Evolutionary conservation across 2,329 filamentous ascomycete genomes (phyloP).

Genomic region (Mycogone perniciosa): DNA sequence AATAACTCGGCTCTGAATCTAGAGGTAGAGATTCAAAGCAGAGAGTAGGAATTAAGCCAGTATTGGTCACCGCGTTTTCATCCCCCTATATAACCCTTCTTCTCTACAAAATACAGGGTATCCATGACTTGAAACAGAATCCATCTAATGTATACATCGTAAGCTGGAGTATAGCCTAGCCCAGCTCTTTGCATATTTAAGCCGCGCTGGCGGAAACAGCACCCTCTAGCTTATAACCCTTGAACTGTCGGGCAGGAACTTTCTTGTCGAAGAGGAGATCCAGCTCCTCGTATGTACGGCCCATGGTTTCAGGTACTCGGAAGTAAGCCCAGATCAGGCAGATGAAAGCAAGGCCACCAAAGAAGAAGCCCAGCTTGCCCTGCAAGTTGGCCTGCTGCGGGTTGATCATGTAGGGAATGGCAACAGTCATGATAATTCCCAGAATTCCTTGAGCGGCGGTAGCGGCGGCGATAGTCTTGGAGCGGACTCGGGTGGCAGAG

Average conservation of each 20-base stretch:
- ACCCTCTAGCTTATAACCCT: slow-evolving; percentile 11
- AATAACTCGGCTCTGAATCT: too few species aligned
- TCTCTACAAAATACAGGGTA: too few species aligned
- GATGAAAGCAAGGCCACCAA: slow-evolving; percentile 22
- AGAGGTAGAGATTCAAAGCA: too few species aligned
- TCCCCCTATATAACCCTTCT: too few species aligned
- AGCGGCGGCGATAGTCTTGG: slow-evolving; percentile 37
- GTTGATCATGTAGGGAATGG: slow-evolving; percentile 29
- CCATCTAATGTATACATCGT: too few species aligned
- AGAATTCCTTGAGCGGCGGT: slow-evolving; percentile 25
- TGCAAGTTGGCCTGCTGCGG: slow-evolving; percentile 28
- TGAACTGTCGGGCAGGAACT: slow-evolving; percentile 30
- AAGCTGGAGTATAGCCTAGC: background rate
- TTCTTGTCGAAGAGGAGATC: slow-evolving; percentile 29
- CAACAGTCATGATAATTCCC: slow-evolving; percentile 24
- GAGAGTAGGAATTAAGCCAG: too few species aligned
- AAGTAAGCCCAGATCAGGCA: slow-evolving; percentile 29
- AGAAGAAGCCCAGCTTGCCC: slow-evolving; percentile 30
- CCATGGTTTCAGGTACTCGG: slow-evolving; percentile 28
- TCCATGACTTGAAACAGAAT: too few species aligned
- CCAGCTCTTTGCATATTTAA: background rate
- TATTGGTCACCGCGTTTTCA: too few species aligned
- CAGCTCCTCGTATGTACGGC: slow-evolving; percentile 28
- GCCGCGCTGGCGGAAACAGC: slow-evolving; percentile 2
- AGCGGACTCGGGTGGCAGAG: slow-evolving; percentile 34